Evolutionary conservation across 108 stramenopile genomes (phyloP), one percentile per base, ranked within the genome.

Genomic region (Nitzschia inconspicua): DNA sequence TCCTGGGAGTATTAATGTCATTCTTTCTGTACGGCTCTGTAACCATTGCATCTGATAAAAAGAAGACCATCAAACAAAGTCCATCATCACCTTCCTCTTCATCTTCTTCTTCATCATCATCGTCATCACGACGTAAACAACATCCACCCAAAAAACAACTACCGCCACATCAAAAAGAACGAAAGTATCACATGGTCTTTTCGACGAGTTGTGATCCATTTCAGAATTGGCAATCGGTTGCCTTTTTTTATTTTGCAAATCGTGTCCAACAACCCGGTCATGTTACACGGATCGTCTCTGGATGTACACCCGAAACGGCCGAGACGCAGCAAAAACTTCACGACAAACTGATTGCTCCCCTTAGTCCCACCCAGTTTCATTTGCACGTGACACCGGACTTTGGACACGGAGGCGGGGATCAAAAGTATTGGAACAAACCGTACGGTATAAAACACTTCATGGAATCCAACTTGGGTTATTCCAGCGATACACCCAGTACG

Each of bases 361-460:
- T 54, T 0, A 73, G 80, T 64, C 59, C 60, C 1, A 22, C 27
- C 10, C 57, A 69, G 3, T 91, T 83, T 64, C 69, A 72, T 47
- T 22, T 82, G 34, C 91, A 92, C 60, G 83, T 93, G 32, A 95
- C 94, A 6, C 91, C 87, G 1, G 69, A 78, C 29, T 95, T 84
- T 25, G 80, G 74, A 0, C 65, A 83, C 32, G 52, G 59, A 0
- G 66, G 59, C 16, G 82, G 82, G 3, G 73, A 84, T 43, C 92
- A 93, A 76, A 91, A 91, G 63, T 95, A 85, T 72, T 83, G 80
- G 65, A 95, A 95, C 63, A 95, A 95, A 60, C 89, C 93, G 13
- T 79, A 75, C 62, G 88, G 93, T 18, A 23, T 90, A 40, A 64
- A 62, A 28, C 85, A 88, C 42, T 90, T 83, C 73, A 57, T 93